phyloP scores from a whole-genome alignment of 2,329 filamentous ascomycete genomes.

The Penicillium brasilianum region DNA sequence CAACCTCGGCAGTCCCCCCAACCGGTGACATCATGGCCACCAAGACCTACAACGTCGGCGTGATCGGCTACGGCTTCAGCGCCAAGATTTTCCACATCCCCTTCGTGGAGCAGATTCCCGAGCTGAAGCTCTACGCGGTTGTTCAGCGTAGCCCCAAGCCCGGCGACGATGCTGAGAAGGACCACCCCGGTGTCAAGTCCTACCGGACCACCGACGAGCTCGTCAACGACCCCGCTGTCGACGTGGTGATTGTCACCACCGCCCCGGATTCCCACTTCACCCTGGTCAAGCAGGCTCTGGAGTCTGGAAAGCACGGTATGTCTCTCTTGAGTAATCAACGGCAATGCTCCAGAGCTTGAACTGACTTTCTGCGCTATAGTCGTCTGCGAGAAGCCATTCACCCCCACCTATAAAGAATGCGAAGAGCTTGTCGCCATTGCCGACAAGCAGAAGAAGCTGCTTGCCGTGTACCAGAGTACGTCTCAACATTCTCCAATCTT shows the following conservation, averaged over 20 bases:
- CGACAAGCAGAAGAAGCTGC: slow-evolving; percentile 55
- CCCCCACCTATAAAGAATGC: slow-evolving; percentile 71
- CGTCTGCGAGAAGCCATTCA: slow-evolving; percentile 82
- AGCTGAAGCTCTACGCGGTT: slow-evolving; percentile 72
- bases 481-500: neutral
- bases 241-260: slow-evolving; percentile 73
- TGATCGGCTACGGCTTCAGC: slow-evolving; percentile 66
- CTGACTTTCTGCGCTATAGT: slow-evolving; percentile 48
- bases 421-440: slow-evolving; percentile 64
- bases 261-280: slow-evolving; percentile 73
- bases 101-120: slow-evolving; percentile 68
- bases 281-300: slow-evolving; percentile 67
- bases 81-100: slow-evolving; percentile 87
- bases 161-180: slow-evolving; percentile 68
- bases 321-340: neutral
- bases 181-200: slow-evolving; percentile 69
- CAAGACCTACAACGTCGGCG: slow-evolving; percentile 60
- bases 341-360: neutral
- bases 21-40: slow-evolving; percentile 43
- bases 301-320: slow-evolving; percentile 70
- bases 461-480: slow-evolving; percentile 72
- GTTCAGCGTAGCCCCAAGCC: slow-evolving; percentile 73
- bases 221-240: slow-evolving; percentile 67
- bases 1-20: neutral
- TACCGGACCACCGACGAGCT: slow-evolving; percentile 67